These are phyloP conservation scores for Debaryomyces nepalensis DNA, from an alignment of 1,139 yeast genomes.

Conservation along the genomic window DNA sequence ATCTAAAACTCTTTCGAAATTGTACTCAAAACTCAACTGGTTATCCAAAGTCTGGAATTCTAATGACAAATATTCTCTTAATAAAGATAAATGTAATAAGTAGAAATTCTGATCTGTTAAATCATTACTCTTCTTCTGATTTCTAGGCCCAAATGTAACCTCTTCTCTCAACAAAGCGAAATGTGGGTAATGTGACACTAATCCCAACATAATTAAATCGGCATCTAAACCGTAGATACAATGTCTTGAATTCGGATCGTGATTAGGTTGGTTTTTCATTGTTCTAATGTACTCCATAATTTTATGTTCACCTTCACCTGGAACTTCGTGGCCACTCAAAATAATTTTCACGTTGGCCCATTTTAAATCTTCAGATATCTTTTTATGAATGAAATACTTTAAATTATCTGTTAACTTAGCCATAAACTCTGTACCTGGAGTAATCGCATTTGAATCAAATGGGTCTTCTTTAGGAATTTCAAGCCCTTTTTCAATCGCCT, in stretches of 20 bases:
- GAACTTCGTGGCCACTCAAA: conserved; percentile 96
- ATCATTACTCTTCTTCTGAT: conserved; percentile 51
- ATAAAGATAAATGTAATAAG: conserved; percentile 80
- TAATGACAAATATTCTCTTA: conserved; percentile 87
- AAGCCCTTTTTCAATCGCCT: conserved; percentile 65
- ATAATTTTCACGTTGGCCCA: conserved; percentile 88
- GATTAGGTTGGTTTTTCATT: conserved; percentile 72
- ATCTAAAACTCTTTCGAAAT: conserved; percentile 88
- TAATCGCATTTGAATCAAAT: conserved; percentile 92
- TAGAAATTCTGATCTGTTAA: conserved; percentile 81
- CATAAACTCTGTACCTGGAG: conserved; percentile 99
- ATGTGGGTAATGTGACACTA: conserved; percentile 96
- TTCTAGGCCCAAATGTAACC: conserved; percentile 79
- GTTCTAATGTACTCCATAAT: conserved; percentile 93
- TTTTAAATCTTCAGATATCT: conserved; percentile 84
- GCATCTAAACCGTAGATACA: conserved; percentile 98
- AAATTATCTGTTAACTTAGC: conserved; percentile 81
- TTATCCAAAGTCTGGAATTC: conserved; percentile 77
- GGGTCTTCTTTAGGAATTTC: conserved; percentile 74
- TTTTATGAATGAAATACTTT: conserved; percentile 89
- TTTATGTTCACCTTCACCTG: conserved; percentile 99
- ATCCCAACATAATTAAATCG: conserved; percentile 94
- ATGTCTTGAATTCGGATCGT: conserved; percentile 87
- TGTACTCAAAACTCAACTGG: conserved; percentile 68
- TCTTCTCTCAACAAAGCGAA: conserved; percentile 95